Percentiles rank a stretch among this genome's conserved stretches.
Evolutionary conservation across 108 stramenopile species (phyloP).

Genomic region (Seminavis robusta): DNA sequence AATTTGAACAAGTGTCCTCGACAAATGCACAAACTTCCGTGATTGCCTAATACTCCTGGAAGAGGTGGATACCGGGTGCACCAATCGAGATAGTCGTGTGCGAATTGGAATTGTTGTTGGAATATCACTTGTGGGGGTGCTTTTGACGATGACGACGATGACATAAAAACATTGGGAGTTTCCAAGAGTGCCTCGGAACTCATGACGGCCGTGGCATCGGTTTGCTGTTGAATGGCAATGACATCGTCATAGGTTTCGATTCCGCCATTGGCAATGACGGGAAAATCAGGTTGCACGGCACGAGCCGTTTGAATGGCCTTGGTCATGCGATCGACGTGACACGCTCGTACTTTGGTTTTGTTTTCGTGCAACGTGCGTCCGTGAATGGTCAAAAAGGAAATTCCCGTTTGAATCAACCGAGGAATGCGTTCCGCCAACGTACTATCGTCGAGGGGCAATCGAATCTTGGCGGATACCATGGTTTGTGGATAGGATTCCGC

Average conservation of each 20-base stretch:
- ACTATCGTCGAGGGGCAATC: constrained; percentile 40
- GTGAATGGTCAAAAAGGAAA: constrained; percentile 90
- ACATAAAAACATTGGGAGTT: constrained; percentile 84
- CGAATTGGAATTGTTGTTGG: constrained; percentile 76
- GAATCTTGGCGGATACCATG: constrained; percentile 78
- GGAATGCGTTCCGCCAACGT: constrained; percentile 46
- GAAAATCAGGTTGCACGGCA: constrained; percentile 45
- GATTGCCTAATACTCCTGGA: constrained; percentile 69
- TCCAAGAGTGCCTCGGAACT: constrained; percentile 91
- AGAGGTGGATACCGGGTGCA: constrained; percentile 65
- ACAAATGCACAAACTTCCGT: constrained; percentile 68
- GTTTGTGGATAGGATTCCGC: constrained; percentile 39
- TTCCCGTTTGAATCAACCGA: constrained; percentile 74
- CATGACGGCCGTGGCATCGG: constrained; percentile 92
- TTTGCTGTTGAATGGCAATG: constrained; percentile 49
- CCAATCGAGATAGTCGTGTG: constrained; percentile 75
- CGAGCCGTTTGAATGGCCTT: constrained; percentile 44
- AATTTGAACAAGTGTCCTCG: constrained; percentile 92
- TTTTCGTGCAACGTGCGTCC: constrained; percentile 93
- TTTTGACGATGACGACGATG: too few relatives aligned
- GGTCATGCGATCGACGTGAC: constrained; percentile 58
- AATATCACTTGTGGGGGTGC: constrained; percentile 32
- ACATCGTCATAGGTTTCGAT: constrained; percentile 81
- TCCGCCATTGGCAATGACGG: constrained; percentile 95
- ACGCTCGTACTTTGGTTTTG: constrained; percentile 59